Percentiles rank a stretch among this genome's conserved stretches.
Conservation (phyloP, 306 rosid genomes). For the Fragaria vesca region DNA sequence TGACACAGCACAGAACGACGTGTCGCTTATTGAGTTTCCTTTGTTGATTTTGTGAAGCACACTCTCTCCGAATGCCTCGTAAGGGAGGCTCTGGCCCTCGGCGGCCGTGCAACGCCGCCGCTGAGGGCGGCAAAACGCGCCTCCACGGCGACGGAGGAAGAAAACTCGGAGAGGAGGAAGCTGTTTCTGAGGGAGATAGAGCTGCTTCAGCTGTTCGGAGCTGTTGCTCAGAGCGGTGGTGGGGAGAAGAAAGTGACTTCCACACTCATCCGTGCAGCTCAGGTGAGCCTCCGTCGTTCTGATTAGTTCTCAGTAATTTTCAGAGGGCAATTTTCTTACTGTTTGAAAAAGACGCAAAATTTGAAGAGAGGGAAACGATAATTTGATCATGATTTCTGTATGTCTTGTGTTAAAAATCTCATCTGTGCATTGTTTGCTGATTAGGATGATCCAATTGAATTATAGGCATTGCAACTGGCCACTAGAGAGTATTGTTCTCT, state of each 20-base stretch:
- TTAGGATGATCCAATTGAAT: not conserved
- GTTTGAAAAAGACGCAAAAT: not conserved
- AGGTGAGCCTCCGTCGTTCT: slow-evolving; percentile 21
- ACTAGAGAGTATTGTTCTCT: not conserved
- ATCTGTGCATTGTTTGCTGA: not conserved
- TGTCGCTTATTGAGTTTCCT: not conserved
- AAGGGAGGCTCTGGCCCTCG: too few relatives aligned
- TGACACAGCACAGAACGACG: not conserved
- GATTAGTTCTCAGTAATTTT: not conserved
- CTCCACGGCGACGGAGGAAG: too few relatives aligned
- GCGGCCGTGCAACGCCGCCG: too few relatives aligned
- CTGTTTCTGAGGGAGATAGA: slow-evolving; percentile 32
- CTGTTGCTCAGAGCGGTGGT: slow-evolving; percentile 23
- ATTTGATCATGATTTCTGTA: not conserved
- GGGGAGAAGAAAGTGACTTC: slow-evolving; percentile 31
- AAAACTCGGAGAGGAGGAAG: slow-evolving; percentile 24
- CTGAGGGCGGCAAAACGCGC: too few relatives aligned
- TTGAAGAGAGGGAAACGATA: not conserved
- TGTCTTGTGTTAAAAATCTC: not conserved
- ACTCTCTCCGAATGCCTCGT: too few relatives aligned
- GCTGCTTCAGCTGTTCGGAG: slow-evolving; percentile 40
- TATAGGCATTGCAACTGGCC: not conserved
- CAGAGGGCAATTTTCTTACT: not conserved
- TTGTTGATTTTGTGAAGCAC: too few relatives aligned
- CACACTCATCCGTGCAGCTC: slow-evolving; percentile 34